Evolutionary conservation across 441 rosid species (phyloP).

Genomic region (Populus hybrid): DNA sequence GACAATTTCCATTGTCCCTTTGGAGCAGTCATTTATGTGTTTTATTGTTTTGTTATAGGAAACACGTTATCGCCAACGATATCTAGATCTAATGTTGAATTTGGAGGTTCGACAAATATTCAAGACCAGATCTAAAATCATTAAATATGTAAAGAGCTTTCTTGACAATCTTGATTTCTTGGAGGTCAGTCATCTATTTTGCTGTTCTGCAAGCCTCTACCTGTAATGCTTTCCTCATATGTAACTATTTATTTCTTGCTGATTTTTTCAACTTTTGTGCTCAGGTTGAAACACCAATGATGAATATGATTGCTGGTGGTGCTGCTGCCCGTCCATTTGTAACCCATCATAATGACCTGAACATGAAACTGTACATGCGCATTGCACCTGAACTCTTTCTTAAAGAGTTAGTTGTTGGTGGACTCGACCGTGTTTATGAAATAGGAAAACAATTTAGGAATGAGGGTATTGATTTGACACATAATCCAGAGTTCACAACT

Average conservation of each 20-base stretch:
- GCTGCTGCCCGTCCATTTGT: slow-evolving; percentile 94
- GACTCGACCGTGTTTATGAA: slow-evolving; percentile 78
- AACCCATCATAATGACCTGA: slow-evolving; percentile 82
- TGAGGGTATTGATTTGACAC: slow-evolving; percentile 91
- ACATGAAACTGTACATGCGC: slow-evolving; percentile 77
- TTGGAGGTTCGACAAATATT: slow-evolving; percentile 63
- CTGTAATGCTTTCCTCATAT: neutral
- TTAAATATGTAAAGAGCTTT: slow-evolving; percentile 51
- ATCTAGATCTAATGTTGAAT: slow-evolving; percentile 82
- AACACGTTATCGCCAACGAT: slow-evolving; percentile 84
- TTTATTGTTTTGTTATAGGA: slow-evolving; percentile 38
- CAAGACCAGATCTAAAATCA: slow-evolving; percentile 56
- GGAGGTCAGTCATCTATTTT: slow-evolving; percentile 46
- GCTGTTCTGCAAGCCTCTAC: neutral
- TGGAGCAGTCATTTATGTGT: neutral
- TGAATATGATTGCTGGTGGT: slow-evolving; percentile 92
- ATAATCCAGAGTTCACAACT: slow-evolving; percentile 91
- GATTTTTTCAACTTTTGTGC: neutral
- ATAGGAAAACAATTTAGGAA: slow-evolving; percentile 91
- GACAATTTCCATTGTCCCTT: neutral
- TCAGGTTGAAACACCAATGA: slow-evolving; percentile 90
- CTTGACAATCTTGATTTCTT: slow-evolving; percentile 61
- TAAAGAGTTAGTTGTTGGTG: slow-evolving; percentile 84
- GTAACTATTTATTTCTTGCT: neutral
- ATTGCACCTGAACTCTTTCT: slow-evolving; percentile 87